phyloP scores from a whole-genome alignment of 2,329 filamentous ascomycete species.

The Aureobasidium vineae region DNA sequence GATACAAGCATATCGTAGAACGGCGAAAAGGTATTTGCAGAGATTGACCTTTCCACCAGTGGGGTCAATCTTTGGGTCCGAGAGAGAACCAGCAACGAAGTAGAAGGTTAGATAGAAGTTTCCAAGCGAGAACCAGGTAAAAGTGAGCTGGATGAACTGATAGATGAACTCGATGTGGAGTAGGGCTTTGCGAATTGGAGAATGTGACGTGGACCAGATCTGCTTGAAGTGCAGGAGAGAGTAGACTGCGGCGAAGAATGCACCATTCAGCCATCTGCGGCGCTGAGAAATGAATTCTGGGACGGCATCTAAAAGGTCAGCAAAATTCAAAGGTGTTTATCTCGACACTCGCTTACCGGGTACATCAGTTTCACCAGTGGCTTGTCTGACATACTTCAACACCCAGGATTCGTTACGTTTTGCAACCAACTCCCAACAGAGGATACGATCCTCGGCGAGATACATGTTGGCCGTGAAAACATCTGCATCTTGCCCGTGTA shows the following conservation, averaged over 20 bases:
- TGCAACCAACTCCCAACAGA: constrained; percentile 93
- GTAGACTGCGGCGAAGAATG: constrained; percentile 98
- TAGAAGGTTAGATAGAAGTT: constrained; percentile 99
- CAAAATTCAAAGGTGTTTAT: not conserved
- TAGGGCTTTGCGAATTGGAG: constrained; percentile 80
- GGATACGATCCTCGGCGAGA: constrained; percentile 81
- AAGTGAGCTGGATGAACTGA: constrained; percentile 86
- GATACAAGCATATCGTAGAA: constrained; percentile 80
- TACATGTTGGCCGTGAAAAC: constrained; percentile 99
- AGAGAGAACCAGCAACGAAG: constrained; percentile 89
- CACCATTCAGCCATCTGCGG: constrained; percentile 95
- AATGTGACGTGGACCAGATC: constrained; percentile 91
- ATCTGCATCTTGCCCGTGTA: constrained; percentile 93
- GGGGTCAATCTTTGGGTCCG: constrained; percentile 76
- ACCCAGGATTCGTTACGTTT: constrained; percentile 96
- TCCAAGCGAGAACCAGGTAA: constrained; percentile 94
- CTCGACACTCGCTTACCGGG: constrained; percentile 63
- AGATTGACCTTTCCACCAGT: constrained; percentile 74
- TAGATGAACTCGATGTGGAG: constrained; percentile 95
- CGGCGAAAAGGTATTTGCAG: constrained; percentile 78
- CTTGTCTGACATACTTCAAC: constrained; percentile 94
- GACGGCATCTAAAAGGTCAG: constrained; percentile 65
- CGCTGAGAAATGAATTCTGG: constrained; percentile 97
- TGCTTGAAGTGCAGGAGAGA: constrained; percentile 93
- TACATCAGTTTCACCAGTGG: constrained; percentile 96